Evolutionary conservation across 805 yeast genomes (phyloP).

Genomic region (Pichia nakasei): DNA sequence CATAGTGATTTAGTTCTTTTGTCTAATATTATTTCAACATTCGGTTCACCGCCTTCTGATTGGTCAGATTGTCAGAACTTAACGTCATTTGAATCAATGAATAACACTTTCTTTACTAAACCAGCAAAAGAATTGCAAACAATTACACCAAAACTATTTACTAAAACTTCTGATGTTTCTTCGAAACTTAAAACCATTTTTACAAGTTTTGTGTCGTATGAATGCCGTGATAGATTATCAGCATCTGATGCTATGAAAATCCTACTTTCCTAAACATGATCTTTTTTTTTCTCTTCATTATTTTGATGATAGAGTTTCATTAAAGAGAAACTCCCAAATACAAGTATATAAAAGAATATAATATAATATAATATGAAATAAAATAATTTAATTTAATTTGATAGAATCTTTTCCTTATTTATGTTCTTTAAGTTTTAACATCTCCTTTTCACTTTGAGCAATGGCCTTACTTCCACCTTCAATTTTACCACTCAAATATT

Average conservation of each 20-base stretch:
- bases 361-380: background rate
- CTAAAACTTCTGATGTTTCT: slow-evolving; percentile 3
- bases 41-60: slow-evolving; percentile 55
- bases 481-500: slow-evolving; percentile 61
- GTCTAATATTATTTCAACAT: slow-evolving; percentile 40
- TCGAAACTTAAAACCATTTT: slow-evolving; percentile 25
- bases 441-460: slow-evolving; percentile 35
- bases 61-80: slow-evolving; percentile 39
- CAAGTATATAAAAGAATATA: background rate
- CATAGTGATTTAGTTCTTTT: slow-evolving; percentile 52
- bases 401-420: background rate
- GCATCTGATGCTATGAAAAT: slow-evolving; percentile 20
- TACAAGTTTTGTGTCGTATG: slow-evolving; percentile 35
- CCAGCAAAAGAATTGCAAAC: slow-evolving; percentile 14
- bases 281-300: background rate
- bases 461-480: slow-evolving; percentile 48
- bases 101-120: slow-evolving; percentile 19
- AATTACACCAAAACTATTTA: slow-evolving; percentile 29
- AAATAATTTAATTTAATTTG: background rate
- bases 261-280: background rate
- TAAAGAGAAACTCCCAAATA: no score
- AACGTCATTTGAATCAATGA: slow-evolving; percentile 27
- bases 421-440: slow-evolving; percentile 12
- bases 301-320: background rate
- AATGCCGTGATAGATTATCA: slow-evolving; percentile 26